phyloP scores from a whole-genome alignment of 129 eudicot genomes.

The Tagetes patula region DNA sequence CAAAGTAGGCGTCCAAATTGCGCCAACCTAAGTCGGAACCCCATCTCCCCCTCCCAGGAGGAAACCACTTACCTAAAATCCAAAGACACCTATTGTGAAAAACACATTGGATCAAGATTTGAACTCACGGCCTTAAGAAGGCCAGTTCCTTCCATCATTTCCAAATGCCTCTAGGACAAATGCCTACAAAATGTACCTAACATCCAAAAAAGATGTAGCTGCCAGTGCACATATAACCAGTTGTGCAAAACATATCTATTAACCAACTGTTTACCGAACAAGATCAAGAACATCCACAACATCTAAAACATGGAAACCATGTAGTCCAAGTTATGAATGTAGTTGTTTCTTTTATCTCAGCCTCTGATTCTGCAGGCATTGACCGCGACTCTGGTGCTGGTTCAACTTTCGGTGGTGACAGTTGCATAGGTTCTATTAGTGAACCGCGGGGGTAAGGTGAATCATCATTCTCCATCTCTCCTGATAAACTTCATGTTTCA shows the following conservation, averaged over 20 bases:
- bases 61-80: too few species aligned
- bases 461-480: neutral
- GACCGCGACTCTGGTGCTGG: neutral
- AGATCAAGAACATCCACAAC: neutral
- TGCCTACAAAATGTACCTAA: too few species aligned
- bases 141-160: too few species aligned
- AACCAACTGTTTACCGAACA: neutral
- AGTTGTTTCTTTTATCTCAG: neutral
- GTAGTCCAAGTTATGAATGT: neutral
- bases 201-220: too few species aligned
- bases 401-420: neutral
- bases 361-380: neutral
- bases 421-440: neutral
- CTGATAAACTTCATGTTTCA: neutral
- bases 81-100: too few species aligned
- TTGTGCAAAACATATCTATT: neutral
- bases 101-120: too few species aligned
- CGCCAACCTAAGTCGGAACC: too few species aligned
- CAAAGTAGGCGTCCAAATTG: too few species aligned
- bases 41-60: too few species aligned
- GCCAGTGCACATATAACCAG: too few species aligned
- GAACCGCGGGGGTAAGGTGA: conserved; percentile 9
- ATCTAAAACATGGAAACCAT: conserved; percentile 11
- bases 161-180: too few species aligned
- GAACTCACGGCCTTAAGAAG: too few species aligned